Evolutionary conservation across 2,329 filamentous ascomycete genomes (phyloP).

Genomic region (Exophiala viscosa): DNA sequence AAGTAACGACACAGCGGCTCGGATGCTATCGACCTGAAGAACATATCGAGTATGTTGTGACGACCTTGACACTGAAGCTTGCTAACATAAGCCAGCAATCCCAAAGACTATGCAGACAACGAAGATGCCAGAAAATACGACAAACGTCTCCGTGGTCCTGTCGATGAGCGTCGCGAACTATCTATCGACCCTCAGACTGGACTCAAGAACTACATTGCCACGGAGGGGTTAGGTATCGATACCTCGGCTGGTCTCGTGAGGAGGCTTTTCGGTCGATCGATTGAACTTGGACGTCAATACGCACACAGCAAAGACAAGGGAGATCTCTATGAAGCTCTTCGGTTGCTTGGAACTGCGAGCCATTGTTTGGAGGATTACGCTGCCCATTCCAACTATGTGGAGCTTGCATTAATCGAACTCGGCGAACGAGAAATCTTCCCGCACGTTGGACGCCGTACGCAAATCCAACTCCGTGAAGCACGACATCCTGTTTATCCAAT

Average conservation of each 20-base stretch:
- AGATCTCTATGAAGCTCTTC: slow-evolving; percentile 83
- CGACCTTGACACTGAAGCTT: not conserved
- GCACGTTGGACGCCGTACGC: slow-evolving; percentile 74
- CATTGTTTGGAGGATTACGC: slow-evolving; percentile 92
- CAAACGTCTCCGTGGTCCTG: slow-evolving; percentile 70
- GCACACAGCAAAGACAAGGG: slow-evolving; percentile 60
- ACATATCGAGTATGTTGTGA: slow-evolving; percentile 64
- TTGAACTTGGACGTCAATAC: slow-evolving; percentile 77
- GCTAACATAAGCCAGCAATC: slow-evolving; percentile 44
- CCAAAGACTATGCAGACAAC: slow-evolving; percentile 84
- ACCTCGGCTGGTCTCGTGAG: slow-evolving; percentile 77
- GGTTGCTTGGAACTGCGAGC: slow-evolving; percentile 78
- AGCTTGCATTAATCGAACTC: slow-evolving; percentile 82
- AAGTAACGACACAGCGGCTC: slow-evolving; percentile 73
- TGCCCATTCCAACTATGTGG: slow-evolving; percentile 89
- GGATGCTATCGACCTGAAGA: slow-evolving; percentile 80
- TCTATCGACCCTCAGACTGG: slow-evolving; percentile 70
- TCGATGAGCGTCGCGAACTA: slow-evolving; percentile 75
- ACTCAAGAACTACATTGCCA: slow-evolving; percentile 92
- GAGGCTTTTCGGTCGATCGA: slow-evolving; percentile 66
- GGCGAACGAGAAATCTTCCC: slow-evolving; percentile 80
- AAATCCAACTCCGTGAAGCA: slow-evolving; percentile 65
- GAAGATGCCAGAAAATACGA: slow-evolving; percentile 80
- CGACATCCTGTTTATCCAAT: slow-evolving; percentile 69
- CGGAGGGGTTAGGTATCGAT: slow-evolving; percentile 72